These are phyloP conservation scores for Kluyveromyces dobzhanskii DNA, from an alignment of 805 yeast genomes.

Conservation along the genomic window DNA sequence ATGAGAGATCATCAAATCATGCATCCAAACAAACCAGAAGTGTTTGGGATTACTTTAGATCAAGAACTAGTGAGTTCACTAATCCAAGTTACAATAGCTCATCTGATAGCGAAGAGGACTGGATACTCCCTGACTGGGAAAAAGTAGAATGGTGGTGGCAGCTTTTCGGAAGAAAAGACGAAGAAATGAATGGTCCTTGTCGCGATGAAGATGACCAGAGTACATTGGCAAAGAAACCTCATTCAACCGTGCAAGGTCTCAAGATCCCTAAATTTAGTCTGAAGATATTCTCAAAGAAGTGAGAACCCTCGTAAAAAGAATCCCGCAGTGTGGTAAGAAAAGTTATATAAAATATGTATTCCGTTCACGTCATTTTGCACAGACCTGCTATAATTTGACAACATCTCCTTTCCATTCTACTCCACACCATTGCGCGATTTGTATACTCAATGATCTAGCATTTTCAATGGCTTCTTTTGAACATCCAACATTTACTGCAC, in stretches of 20 bases:
- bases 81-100: conserved; percentile 37
- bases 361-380: not conserved
- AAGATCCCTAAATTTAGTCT: conserved; percentile 17
- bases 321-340: not conserved
- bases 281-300: conserved; percentile 19
- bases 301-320: not conserved
- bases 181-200: conserved; percentile 43
- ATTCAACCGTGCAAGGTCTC: conserved; percentile 8
- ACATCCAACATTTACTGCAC: conserved; percentile 76
- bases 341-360: not conserved
- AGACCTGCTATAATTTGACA: conserved; percentile 18
- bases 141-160: conserved; percentile 84
- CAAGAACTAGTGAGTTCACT: conserved; percentile 61
- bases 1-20: conserved; percentile 42
- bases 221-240: conserved; percentile 4
- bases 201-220: not conserved
- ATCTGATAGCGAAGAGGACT: conserved; percentile 23
- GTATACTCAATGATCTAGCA: conserved; percentile 53
- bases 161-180: conserved; percentile 65
- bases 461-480: conserved; percentile 52
- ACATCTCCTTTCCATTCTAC: conserved; percentile 42
- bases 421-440: conserved; percentile 68
- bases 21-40: conserved; percentile 50
- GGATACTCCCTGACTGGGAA: conserved; percentile 42
- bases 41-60: conserved; percentile 90